phyloP scores from a whole-genome alignment of 257 asterid species.

The Ophiorrhiza pumila region DNA sequence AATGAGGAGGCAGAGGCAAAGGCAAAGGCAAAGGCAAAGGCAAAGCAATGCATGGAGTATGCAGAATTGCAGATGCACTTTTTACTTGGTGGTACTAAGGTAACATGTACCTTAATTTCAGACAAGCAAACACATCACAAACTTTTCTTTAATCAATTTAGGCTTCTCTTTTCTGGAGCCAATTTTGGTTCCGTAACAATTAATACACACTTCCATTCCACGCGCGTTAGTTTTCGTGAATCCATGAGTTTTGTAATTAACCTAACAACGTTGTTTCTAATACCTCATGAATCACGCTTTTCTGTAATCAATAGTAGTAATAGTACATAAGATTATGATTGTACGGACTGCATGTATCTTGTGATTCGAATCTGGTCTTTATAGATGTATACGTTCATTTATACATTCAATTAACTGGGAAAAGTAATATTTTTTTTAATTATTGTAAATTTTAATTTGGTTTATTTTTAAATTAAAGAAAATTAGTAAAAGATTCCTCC shows the following conservation, averaged over 20 bases:
- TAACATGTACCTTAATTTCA: constrained; percentile 16
- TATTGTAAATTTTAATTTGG: too few species aligned
- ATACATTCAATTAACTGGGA: too few species aligned
- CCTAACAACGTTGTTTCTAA: not conserved
- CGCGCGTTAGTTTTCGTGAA: not conserved
- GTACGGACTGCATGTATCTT: constrained; percentile 5
- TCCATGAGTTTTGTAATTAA: not conserved
- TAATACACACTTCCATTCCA: too few species aligned
- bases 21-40: too few species aligned
- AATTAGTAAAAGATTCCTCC: too few species aligned
- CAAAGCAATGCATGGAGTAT: not conserved
- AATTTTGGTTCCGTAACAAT: not conserved
- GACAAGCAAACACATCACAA: constrained; percentile 8
- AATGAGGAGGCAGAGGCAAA: not conserved
- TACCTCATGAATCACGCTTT: constrained; percentile 3
- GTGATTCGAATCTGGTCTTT: not conserved
- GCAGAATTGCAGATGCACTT: too few species aligned
- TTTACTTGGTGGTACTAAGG: not conserved
- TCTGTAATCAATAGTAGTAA: not conserved
- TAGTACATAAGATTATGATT: not conserved
- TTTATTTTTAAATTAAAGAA: too few species aligned
- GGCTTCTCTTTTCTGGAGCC: not conserved
- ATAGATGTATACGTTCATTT: too few species aligned
- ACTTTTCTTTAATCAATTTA: not conserved
- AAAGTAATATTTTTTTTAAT: too few species aligned